These are phyloP conservation scores for Boechera stricta DNA, from an alignment of 345 rosid species.

Conservation along the genomic window DNA sequence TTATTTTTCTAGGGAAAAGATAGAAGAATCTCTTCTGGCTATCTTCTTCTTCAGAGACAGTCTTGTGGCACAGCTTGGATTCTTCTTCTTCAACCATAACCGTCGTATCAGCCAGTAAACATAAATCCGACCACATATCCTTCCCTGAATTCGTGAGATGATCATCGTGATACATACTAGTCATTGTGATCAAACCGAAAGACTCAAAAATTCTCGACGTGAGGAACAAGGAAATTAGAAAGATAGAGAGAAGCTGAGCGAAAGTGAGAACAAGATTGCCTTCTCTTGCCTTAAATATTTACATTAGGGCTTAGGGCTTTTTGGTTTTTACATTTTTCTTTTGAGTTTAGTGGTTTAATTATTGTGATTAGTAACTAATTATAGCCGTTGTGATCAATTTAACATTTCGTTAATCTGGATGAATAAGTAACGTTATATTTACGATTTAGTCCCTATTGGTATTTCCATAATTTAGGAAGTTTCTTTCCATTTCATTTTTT, in stretches of 20 bases:
- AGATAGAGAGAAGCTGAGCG: background rate
- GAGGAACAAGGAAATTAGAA: background rate
- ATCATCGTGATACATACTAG: background rate
- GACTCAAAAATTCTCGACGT: background rate
- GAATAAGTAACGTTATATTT: no score
- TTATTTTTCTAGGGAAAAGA: background rate
- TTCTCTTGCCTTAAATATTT: background rate
- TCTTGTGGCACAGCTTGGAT: background rate
- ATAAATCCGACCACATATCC: background rate
- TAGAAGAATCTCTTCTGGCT: background rate
- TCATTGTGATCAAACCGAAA: background rate
- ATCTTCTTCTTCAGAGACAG: background rate
- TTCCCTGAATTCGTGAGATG: background rate
- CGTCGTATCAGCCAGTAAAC: background rate
- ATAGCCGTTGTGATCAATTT: background rate
- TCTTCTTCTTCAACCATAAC: slow-evolving; percentile 6
- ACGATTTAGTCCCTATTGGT: background rate
- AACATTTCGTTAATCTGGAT: background rate
- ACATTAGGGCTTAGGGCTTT: background rate
- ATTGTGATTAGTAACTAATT: background rate
- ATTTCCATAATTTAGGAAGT: background rate
- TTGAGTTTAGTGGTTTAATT: slow-evolving; percentile 1
- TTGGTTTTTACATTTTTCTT: background rate
- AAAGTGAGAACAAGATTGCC: background rate
- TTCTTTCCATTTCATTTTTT: no score